Evolutionary conservation across 2,329 filamentous ascomycete genomes (phyloP).

Genomic region (Huntiella moniliformis): DNA sequence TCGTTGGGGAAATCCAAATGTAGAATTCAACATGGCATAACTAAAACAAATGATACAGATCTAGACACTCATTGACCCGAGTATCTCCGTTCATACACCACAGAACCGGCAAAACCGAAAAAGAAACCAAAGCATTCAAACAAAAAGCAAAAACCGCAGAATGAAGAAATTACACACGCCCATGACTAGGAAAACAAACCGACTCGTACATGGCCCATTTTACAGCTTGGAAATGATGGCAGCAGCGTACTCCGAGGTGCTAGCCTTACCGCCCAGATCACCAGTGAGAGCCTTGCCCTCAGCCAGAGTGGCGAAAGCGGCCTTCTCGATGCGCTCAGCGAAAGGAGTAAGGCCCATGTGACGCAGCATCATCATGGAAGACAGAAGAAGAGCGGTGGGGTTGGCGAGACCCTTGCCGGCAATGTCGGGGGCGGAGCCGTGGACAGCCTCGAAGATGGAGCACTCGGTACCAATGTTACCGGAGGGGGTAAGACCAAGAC

Average conservation of each 20-base stretch:
- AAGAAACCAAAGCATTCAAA: too few relatives aligned
- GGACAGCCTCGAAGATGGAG: constrained; percentile 98
- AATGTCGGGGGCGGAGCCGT: constrained; percentile 93
- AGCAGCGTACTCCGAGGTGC: constrained; percentile 82
- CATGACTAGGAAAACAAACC: too few relatives aligned
- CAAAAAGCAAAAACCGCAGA: too few relatives aligned
- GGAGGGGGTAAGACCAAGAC: constrained; percentile 88
- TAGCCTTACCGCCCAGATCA: constrained; percentile 87
- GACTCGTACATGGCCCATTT: constrained; percentile 14
- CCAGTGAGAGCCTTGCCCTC: constrained; percentile 95
- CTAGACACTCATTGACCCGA: too few relatives aligned
- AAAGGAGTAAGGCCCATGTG: constrained; percentile 86
- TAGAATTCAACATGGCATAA: too few relatives aligned
- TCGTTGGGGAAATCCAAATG: too few relatives aligned
- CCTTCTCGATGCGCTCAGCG: constrained; percentile 75
- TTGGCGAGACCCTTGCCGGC: constrained; percentile 91
- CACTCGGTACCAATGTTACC: constrained; percentile 98
- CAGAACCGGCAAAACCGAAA: too few relatives aligned
- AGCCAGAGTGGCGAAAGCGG: constrained; percentile 83
- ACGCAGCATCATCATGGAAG: constrained; percentile 98
- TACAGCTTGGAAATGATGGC: constrained; percentile 66
- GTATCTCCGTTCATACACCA: too few relatives aligned
- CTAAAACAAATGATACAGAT: too few relatives aligned
- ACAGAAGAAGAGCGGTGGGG: constrained; percentile 86
- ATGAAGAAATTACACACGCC: too few relatives aligned